phyloP scores from a whole-genome alignment of 441 rosid genomes.

The Adansonia grandidieri region DNA sequence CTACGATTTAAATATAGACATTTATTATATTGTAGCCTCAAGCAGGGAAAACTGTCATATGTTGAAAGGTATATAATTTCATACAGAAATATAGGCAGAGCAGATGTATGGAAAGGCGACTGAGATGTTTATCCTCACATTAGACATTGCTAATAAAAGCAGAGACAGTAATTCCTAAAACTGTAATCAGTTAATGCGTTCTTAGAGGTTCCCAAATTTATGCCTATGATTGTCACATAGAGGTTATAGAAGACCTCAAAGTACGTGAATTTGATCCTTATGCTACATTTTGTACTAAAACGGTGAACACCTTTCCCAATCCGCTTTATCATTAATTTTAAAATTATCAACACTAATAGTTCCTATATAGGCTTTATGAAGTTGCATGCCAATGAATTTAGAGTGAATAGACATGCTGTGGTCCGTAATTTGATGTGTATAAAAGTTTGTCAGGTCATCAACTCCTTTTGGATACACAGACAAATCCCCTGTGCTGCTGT shows the following conservation, averaged over 20 bases:
- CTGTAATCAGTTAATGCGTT: background rate
- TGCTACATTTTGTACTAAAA: background rate
- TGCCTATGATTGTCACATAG: background rate
- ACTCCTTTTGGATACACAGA: conserved; percentile 2
- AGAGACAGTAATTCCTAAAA: background rate
- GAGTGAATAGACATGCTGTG: background rate
- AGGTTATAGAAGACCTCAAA: background rate
- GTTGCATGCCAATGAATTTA: background rate
- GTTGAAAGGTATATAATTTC: background rate
- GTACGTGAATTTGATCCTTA: background rate
- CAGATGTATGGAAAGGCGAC: background rate
- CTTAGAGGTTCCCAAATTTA: background rate
- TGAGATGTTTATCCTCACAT: background rate
- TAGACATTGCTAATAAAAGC: background rate
- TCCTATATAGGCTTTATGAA: background rate
- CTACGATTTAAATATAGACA: background rate
- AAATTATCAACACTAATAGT: background rate
- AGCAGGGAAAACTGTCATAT: background rate
- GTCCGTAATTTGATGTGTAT: background rate
- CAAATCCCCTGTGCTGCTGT: background rate
- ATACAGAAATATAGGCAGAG: background rate
- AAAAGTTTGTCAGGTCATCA: background rate
- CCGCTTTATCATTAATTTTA: background rate
- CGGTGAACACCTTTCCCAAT: background rate
- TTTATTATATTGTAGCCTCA: background rate